Conservation (phyloP, 371 early-diverging fungal genomes). For the Mucor racemosus region DNA sequence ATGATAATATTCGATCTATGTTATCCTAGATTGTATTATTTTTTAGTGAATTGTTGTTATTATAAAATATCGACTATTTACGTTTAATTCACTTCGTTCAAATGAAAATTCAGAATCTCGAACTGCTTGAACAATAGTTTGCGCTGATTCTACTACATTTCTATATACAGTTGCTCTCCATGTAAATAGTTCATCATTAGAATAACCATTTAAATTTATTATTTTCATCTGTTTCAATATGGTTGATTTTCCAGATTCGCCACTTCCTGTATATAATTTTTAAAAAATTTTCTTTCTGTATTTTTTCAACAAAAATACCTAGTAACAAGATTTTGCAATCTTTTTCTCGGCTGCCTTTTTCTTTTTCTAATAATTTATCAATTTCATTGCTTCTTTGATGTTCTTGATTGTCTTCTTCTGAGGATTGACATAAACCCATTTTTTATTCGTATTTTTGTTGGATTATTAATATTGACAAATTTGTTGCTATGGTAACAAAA, state of each 20-base stretch:
- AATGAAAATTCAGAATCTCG: conserved; percentile 25
- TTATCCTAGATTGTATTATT: conserved; percentile 6
- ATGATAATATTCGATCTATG: conserved; percentile 22
- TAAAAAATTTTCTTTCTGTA: neutral
- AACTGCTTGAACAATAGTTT: conserved; percentile 66
- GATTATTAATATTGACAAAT: neutral
- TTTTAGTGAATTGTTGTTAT: neutral
- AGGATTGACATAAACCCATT: conserved; percentile 73
- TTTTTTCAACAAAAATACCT: conserved; percentile 48
- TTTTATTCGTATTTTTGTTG: neutral
- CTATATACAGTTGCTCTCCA: conserved; percentile 79
- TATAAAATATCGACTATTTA: neutral
- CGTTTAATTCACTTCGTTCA: conserved; percentile 17
- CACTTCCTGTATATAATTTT: conserved; percentile 33
- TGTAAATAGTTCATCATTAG: conserved; percentile 74
- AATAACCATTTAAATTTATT: conserved; percentile 89
- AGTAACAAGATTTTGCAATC: conserved; percentile 79
- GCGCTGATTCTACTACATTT: conserved; percentile 80
- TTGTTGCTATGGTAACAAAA: neutral
- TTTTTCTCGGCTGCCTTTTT: conserved; percentile 59
- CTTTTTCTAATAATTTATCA: conserved; percentile 68
- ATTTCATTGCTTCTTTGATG: conserved; percentile 64
- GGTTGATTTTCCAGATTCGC: conserved; percentile 92
- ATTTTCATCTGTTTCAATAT: conserved; percentile 95
- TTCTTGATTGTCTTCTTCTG: conserved; percentile 61